Conservation (phyloP, 805 yeast genomes). For the Yarrowia sp. region DNA sequence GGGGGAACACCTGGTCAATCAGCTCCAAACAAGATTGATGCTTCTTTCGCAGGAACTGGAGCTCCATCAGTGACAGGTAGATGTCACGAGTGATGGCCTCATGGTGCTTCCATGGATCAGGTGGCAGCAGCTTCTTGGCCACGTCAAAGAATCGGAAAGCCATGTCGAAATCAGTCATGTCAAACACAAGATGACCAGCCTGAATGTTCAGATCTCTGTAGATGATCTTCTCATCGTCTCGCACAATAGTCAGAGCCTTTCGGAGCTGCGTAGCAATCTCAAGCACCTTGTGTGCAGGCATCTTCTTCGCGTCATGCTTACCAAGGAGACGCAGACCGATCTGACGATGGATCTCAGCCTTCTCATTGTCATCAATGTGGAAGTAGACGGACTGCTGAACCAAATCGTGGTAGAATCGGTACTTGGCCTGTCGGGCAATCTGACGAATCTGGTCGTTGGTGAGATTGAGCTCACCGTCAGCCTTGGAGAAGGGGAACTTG, state of each 20-base stretch:
- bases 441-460: slow-evolving; percentile 50
- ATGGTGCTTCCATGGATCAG: slow-evolving; percentile 36
- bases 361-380: slow-evolving; percentile 47
- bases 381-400: slow-evolving; percentile 51
- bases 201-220: slow-evolving; percentile 54
- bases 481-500: slow-evolving; percentile 57
- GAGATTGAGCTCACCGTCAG: slow-evolving; percentile 47
- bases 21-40: slow-evolving; percentile 52
- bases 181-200: slow-evolving; percentile 57
- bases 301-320: slow-evolving; percentile 43
- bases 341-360: slow-evolving; percentile 50
- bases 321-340: slow-evolving; percentile 55
- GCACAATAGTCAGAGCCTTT: slow-evolving; percentile 50
- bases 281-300: slow-evolving; percentile 47
- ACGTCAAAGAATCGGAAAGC: slow-evolving; percentile 54
- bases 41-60: slow-evolving; percentile 47
- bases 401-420: slow-evolving; percentile 54
- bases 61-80: slow-evolving; percentile 43
- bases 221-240: slow-evolving; percentile 50
- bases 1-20: slow-evolving; percentile 49
- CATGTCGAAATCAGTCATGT: slow-evolving; percentile 54
- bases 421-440: slow-evolving; percentile 51
- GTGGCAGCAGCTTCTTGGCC: slow-evolving; percentile 48
- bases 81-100: slow-evolving; percentile 43
- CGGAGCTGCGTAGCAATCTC: slow-evolving; percentile 54